Evolutionary conservation across 345 rosid species (phyloP).

Genomic region (Erucastrum elatum): DNA sequence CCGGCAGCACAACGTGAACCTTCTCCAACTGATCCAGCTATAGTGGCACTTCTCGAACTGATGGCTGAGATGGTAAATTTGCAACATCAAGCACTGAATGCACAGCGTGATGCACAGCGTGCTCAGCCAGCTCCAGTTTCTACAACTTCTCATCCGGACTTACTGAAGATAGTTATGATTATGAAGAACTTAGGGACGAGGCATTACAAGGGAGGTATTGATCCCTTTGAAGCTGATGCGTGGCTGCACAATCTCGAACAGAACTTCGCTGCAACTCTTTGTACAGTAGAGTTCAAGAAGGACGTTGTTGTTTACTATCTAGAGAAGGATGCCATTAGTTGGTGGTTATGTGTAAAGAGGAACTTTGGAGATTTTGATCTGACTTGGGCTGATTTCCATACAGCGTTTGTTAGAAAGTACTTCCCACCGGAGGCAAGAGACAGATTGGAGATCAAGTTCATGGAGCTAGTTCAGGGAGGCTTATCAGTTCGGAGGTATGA

Average conservation of each 20-base stretch:
- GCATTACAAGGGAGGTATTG: neutral
- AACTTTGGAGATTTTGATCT: neutral
- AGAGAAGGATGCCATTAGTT: neutral
- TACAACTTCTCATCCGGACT: neutral
- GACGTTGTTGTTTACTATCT: neutral
- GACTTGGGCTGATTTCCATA: neutral
- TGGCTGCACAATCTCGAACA: neutral
- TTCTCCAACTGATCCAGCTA: neutral
- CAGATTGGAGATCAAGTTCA: neutral
- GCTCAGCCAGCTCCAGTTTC: neutral
- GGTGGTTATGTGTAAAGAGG: neutral
- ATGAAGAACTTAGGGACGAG: neutral
- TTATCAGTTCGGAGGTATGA: neutral
- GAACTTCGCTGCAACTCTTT: neutral
- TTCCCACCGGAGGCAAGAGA: neutral
- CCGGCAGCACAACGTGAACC: neutral
- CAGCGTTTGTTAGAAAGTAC: neutral
- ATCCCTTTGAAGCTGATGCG: neutral
- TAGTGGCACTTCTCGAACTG: neutral
- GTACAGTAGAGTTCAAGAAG: neutral
- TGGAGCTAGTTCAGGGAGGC: neutral
- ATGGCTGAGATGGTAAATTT: neutral
- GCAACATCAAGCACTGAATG: neutral
- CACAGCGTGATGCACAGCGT: neutral
- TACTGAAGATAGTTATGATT: neutral